Evolutionary conservation across 116 monocot species (phyloP).

Genomic region (Iris pallida): DNA sequence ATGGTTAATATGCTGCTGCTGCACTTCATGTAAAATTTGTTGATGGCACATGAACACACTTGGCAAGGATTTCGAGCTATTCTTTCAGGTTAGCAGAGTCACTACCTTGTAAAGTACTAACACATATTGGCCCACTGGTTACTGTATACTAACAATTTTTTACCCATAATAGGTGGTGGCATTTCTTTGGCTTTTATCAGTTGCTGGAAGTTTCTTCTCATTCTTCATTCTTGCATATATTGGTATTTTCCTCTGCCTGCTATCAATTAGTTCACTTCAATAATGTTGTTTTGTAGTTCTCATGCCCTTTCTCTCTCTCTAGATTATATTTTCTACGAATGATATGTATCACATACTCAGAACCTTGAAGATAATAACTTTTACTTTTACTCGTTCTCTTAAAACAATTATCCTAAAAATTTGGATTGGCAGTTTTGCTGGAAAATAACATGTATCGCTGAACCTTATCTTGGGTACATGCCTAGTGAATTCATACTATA

Average conservation of each 20-base stretch:
- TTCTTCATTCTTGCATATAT: slow-evolving; percentile 81
- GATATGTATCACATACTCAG: no score
- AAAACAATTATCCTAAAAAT: no score
- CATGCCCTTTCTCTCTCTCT: neutral
- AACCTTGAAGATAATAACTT: no score
- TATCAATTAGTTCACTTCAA: neutral
- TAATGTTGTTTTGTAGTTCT: neutral
- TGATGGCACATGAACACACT: slow-evolving; percentile 95
- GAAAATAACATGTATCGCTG: no score
- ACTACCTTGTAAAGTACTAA: no score
- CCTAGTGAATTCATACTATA: no score
- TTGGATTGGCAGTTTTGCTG: no score
- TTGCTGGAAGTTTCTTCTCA: slow-evolving; percentile 73
- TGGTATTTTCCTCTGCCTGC: slow-evolving; percentile 38
- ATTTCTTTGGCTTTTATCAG: slow-evolving; percentile 84
- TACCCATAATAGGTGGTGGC: slow-evolving; percentile 44
- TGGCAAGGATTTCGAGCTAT: slow-evolving; percentile 85
- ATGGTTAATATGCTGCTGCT: slow-evolving; percentile 89
- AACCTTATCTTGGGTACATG: no score
- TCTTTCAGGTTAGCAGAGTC: slow-evolving; percentile 56
- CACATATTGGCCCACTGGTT: no score
- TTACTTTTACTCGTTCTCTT: no score
- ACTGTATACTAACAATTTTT: neutral
- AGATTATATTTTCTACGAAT: neutral
- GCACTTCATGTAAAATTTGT: slow-evolving; percentile 83